Conservation (phyloP, 2,329 filamentous ascomycete species). For the Colletotrichum sojae region DNA sequence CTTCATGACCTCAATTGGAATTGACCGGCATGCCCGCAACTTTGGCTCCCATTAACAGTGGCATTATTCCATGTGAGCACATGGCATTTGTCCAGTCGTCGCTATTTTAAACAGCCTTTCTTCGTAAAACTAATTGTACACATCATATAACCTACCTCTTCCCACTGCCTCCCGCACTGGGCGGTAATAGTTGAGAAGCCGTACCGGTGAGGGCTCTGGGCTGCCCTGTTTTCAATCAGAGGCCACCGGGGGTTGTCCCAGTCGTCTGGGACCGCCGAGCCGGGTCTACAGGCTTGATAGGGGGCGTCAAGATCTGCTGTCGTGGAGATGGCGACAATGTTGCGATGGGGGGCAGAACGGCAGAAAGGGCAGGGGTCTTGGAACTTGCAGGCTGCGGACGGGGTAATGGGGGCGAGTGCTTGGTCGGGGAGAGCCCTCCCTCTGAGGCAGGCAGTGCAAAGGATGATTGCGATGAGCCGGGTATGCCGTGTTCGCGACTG, state of each 20-base stretch:
- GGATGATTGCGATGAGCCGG: constrained; percentile 37
- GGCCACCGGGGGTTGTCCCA: constrained; percentile 8
- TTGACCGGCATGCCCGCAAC: too few species aligned
- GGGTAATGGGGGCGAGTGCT: constrained; percentile 63
- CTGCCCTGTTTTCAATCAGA: neutral
- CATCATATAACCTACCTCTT: too few species aligned
- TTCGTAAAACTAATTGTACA: too few species aligned
- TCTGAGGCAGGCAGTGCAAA: constrained; percentile 53
- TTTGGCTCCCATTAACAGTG: too few species aligned
- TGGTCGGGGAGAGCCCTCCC: constrained; percentile 66
- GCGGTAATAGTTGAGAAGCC: too few species aligned
- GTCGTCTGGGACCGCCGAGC: constrained; percentile 27
- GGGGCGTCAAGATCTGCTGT: constrained; percentile 72
- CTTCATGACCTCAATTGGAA: too few species aligned
- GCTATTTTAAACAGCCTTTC: too few species aligned
- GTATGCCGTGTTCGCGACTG: constrained; percentile 38
- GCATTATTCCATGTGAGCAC: too few species aligned
- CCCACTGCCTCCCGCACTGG: too few species aligned
- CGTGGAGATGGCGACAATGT: constrained; percentile 71
- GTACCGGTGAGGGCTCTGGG: too few species aligned
- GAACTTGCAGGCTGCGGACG: constrained; percentile 35
- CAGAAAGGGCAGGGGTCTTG: constrained; percentile 46
- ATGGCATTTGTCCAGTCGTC: too few species aligned
- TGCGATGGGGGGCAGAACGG: constrained; percentile 70
- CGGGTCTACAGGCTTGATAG: constrained; percentile 65